phyloP scores from a whole-genome alignment of 108 stramenopile species.

The Skeletonema marinoi region DNA sequence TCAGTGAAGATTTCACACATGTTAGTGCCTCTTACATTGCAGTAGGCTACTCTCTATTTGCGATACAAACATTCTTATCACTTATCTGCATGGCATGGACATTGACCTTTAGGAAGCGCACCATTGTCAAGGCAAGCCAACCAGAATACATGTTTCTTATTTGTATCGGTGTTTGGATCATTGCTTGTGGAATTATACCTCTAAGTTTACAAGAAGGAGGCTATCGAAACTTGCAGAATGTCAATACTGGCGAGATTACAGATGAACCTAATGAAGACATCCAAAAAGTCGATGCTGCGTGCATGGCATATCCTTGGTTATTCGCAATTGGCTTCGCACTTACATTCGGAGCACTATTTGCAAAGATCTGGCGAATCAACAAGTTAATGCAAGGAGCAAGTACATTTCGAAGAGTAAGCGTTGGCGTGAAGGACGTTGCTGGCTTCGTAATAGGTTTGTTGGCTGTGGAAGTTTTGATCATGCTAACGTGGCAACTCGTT shows the following conservation, averaged over 20 bases:
- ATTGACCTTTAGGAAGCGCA: constrained; percentile 5
- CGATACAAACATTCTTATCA: not conserved
- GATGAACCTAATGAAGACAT: too few relatives aligned
- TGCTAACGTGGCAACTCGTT: not conserved
- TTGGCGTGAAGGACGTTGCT: not conserved
- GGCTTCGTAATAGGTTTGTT: not conserved
- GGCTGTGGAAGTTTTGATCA: not conserved
- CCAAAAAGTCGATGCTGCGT: not conserved
- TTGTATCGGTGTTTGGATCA: too few relatives aligned
- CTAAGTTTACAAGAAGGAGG: too few relatives aligned
- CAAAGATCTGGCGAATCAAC: constrained; percentile 34
- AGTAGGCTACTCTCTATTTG: not conserved
- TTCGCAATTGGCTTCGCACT: constrained; percentile 34
- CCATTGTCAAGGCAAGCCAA: constrained; percentile 13
- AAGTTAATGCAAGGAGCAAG: not conserved
- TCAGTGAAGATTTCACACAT: constrained; percentile 28
- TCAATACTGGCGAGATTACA: too few relatives aligned
- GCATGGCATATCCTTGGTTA: constrained; percentile 21
- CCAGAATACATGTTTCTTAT: not conserved
- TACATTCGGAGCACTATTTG: constrained; percentile 36
- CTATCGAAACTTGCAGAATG: too few relatives aligned
- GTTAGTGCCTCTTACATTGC: not conserved
- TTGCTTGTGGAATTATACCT: too few relatives aligned
- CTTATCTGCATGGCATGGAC: constrained; percentile 13
- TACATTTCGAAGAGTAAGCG: not conserved